A percentile compares a stretch with the other conserved stretches of the same genome.
Evolutionary conservation across 257 asterid species (phyloP).

Genomic region (Paulownia fortunei): DNA sequence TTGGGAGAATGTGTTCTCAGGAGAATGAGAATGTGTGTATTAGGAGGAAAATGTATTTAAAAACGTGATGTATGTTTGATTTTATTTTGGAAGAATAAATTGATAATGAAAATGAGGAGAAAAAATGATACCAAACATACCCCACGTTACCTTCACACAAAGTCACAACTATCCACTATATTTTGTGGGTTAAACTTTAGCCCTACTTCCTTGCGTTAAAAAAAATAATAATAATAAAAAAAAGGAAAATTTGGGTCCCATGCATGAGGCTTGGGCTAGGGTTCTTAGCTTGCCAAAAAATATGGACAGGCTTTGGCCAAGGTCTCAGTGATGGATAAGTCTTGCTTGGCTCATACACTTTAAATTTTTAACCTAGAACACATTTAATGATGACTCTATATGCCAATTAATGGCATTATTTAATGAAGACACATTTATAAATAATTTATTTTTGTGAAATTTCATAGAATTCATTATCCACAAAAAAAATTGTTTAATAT

Average conservation of each 20-base stretch:
- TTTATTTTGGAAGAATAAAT: too few species aligned
- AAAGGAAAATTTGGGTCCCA: too few species aligned
- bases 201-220: background rate
- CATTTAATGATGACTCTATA: background rate
- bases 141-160: background rate
- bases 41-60: too few species aligned
- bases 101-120: too few species aligned
- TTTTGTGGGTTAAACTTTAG: background rate
- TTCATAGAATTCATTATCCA: background rate
- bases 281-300: background rate
- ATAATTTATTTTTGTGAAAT: constrained; percentile 16
- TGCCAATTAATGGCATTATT: background rate
- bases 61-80: too few species aligned
- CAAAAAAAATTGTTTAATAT: background rate
- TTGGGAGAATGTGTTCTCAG: too few species aligned
- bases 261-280: background rate
- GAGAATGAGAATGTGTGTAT: too few species aligned
- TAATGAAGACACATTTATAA: background rate
- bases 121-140: too few species aligned
- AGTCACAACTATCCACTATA: background rate
- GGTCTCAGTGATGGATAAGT: background rate
- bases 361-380: background rate
- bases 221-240: too few species aligned
- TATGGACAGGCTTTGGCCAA: background rate
- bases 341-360: background rate